Percentiles rank a stretch among this genome's conserved stretches.
Conservation (phyloP, 2,329 filamentous ascomycete species). For the Pseudogymnoascus destructans region DNA sequence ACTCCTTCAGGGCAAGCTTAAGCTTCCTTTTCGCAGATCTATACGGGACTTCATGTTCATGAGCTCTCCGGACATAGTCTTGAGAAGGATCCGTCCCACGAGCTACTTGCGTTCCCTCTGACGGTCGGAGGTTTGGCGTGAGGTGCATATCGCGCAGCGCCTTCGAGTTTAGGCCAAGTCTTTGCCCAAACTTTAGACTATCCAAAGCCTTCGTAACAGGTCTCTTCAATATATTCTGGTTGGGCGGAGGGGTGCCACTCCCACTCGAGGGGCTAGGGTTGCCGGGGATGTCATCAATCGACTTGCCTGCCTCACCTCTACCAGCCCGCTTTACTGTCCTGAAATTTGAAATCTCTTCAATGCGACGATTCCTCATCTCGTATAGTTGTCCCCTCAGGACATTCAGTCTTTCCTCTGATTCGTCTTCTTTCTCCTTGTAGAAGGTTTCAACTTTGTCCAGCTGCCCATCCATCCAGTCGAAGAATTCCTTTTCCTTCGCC, state of each 20-base stretch:
- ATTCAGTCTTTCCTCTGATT: constrained; percentile 59
- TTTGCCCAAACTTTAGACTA: constrained; percentile 13
- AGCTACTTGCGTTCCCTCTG: constrained; percentile 27
- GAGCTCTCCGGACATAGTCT: constrained; percentile 37
- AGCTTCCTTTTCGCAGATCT: constrained; percentile 80
- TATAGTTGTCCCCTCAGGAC: constrained; percentile 74
- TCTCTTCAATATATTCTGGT: constrained; percentile 12
- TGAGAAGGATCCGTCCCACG: constrained; percentile 25
- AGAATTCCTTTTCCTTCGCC: constrained; percentile 70
- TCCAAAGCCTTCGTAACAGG: constrained; percentile 19
- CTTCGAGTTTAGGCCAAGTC: constrained; percentile 46
- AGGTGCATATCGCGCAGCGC: constrained; percentile 39
- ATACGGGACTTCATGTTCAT: constrained; percentile 59
- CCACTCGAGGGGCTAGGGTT: not conserved
- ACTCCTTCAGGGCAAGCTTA: constrained; percentile 82
- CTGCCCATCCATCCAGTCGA: constrained; percentile 69
- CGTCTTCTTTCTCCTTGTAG: constrained; percentile 76
- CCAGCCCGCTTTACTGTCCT: constrained; percentile 14
- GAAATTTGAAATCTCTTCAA: constrained; percentile 46
- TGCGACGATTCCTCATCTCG: constrained; percentile 76
- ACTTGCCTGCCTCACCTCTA: not conserved
- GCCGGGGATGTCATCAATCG: not conserved
- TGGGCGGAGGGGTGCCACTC: constrained; percentile 14
- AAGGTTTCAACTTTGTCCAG: constrained; percentile 86
- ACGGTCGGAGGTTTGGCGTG: constrained; percentile 27